Percentiles rank a stretch among this genome's conserved stretches.
Conservation (phyloP, 306 rosid genomes). For the Vigna hirtella region DNA sequence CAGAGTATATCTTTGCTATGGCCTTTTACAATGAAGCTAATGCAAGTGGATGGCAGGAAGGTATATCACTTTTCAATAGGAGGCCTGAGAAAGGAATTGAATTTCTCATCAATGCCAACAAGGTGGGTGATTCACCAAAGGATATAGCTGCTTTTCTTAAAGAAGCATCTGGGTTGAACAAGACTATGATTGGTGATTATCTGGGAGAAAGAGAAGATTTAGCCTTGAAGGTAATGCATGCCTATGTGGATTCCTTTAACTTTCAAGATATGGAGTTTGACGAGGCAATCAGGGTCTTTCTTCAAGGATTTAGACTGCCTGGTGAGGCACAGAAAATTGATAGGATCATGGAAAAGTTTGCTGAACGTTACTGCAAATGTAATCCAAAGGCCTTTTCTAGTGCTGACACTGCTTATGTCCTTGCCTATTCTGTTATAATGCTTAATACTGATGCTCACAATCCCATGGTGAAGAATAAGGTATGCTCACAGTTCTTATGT, state of each 20-base stretch:
- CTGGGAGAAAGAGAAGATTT: conserved; percentile 98
- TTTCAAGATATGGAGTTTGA: conserved; percentile 94
- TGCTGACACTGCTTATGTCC: conserved; percentile 99
- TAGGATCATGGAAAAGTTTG: conserved; percentile 98
- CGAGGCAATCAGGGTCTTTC: conserved; percentile 92
- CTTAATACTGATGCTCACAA: conserved; percentile 98
- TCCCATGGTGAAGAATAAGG: conserved; percentile 96
- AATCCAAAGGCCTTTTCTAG: conserved; percentile 90
- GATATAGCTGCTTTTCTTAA: conserved; percentile 93
- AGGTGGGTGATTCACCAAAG: conserved; percentile 94
- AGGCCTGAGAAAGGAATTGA: conserved; percentile 97
- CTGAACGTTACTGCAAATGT: conserved; percentile 96
- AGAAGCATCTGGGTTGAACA: conserved; percentile 96
- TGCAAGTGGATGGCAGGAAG: conserved; percentile 93
- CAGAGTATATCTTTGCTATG: conserved; percentile 36
- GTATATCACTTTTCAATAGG: conserved; percentile 96
- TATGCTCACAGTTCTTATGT: conserved; percentile 43
- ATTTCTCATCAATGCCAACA: conserved; percentile 93
- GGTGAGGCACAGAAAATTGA: conserved; percentile 99
- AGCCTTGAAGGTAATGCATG: conserved; percentile 94
- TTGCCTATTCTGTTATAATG: conserved; percentile 96
- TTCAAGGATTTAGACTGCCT: conserved; percentile 95
- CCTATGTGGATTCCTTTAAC: conserved; percentile 94
- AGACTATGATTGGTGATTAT: conserved; percentile 93
- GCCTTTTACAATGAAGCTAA: conserved; percentile 52